Evolutionary conservation across 2,329 filamentous ascomycete species (phyloP).

Genomic region (Colletotrichum nymphaeae): DNA sequence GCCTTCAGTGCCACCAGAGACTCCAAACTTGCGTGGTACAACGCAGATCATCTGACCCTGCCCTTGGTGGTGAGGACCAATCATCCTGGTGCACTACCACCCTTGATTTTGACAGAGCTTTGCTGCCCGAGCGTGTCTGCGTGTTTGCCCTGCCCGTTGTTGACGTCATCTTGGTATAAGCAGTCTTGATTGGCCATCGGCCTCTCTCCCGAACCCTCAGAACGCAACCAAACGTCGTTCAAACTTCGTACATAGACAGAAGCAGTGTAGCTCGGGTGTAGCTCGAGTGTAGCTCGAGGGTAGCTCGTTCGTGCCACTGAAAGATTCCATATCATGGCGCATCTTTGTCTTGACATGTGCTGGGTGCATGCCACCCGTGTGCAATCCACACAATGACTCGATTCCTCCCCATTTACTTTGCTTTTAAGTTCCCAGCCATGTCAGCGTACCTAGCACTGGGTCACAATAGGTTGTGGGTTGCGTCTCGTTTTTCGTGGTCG

Average conservation of each 20-base stretch:
- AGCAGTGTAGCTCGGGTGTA: not conserved
- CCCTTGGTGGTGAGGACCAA: not conserved
- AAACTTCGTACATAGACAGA: not conserved
- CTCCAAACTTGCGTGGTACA: conserved; percentile 18
- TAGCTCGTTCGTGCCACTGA: not conserved
- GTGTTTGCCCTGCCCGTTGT: not conserved
- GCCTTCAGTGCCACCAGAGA: conserved; percentile 29
- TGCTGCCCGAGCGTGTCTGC: conserved; percentile 14
- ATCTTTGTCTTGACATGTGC: conserved; percentile 25
- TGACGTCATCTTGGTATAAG: conserved; percentile 31
- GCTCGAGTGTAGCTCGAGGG: not conserved
- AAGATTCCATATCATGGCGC: conserved; percentile 1
- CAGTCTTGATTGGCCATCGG: not conserved
- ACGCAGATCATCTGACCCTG: conserved; percentile 33
- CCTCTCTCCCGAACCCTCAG: conserved; percentile 4
- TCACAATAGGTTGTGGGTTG: not conserved
- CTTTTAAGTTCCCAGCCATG: conserved; percentile 5
- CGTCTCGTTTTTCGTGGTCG: not conserved
- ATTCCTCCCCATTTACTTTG: not conserved
- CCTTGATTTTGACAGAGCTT: conserved; percentile 2
- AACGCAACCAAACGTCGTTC: not conserved
- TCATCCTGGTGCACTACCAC: not conserved
- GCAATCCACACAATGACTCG: conserved; percentile 17
- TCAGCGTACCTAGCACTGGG: not conserved
- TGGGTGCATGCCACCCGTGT: conserved; percentile 1